Evolutionary conservation across 331 rosid genomes (phyloP).

Genomic region (Cydonia oblonga): DNA sequence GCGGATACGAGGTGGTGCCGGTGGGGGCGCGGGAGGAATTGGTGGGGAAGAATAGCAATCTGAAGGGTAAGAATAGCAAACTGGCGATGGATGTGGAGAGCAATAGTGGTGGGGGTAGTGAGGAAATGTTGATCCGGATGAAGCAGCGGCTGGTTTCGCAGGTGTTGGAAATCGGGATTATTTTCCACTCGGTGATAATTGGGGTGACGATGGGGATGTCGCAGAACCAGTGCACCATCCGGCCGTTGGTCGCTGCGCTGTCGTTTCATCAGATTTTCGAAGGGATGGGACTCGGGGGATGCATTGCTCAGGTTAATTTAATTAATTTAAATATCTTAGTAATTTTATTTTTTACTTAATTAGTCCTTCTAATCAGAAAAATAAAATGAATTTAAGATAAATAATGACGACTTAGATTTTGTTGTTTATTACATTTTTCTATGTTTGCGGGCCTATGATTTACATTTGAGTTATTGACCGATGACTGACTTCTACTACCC

Average conservation of each 20-base stretch:
- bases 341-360: neutral
- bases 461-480: neutral
- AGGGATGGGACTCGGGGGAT: conserved; percentile 96
- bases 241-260: conserved; percentile 78
- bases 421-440: neutral
- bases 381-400: neutral
- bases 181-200: conserved; percentile 80
- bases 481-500: neutral
- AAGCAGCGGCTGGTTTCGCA: conserved; percentile 83
- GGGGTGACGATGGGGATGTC: conserved; percentile 96
- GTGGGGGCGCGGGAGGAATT: conserved; percentile 20
- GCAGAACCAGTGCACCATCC: conserved; percentile 78
- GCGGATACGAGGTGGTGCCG: conserved; percentile 27
- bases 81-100: neutral
- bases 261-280: conserved; percentile 91
- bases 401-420: neutral
- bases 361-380: neutral
- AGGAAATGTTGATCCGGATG: conserved; percentile 35
- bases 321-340: neutral
- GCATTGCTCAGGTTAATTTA: conserved; percentile 69
- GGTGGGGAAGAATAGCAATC: neutral
- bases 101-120: neutral
- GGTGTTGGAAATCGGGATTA: conserved; percentile 83
- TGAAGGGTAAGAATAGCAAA: neutral
- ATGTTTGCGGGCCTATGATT: neutral